These are phyloP conservation scores for Phytophthora cactorum DNA, from an alignment of 352 stramenopile genomes.

Conservation along the genomic window DNA sequence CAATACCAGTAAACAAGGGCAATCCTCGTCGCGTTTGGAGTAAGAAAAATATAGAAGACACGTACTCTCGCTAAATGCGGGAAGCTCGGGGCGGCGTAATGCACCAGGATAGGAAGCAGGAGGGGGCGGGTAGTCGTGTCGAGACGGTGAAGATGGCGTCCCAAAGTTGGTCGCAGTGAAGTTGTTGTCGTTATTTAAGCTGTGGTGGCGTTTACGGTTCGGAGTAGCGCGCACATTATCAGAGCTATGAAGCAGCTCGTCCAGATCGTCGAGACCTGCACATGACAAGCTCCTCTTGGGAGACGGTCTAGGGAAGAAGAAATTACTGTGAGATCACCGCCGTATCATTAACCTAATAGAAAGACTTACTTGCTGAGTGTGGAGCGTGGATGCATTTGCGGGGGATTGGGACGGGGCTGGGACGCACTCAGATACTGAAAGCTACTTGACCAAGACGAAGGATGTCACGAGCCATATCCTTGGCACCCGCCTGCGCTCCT, in stretches of 20 bases:
- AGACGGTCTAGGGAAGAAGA: conserved; percentile 41
- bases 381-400: conserved; percentile 43
- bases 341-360: background rate
- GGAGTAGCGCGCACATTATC: conserved; percentile 27
- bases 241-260: conserved; percentile 42
- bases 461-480: conserved; percentile 41
- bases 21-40: background rate
- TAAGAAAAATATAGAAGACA: conserved; percentile 24
- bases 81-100: conserved; percentile 35
- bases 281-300: conserved; percentile 68
- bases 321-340: background rate
- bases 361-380: conserved; percentile 43
- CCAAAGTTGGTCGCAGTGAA: conserved; percentile 25
- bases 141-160: conserved; percentile 23
- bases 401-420: conserved; percentile 8
- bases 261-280: conserved; percentile 61
- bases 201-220: conserved; percentile 67
- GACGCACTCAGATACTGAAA: conserved; percentile 28
- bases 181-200: conserved; percentile 43
- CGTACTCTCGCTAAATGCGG: conserved; percentile 36
- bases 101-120: conserved; percentile 27
- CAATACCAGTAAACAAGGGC: conserved; percentile 9
- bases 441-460: conserved; percentile 38
- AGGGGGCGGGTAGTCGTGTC: conserved; percentile 25
- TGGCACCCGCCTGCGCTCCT: conserved; percentile 17